Evolutionary conservation across 2,329 filamentous ascomycete species (phyloP).

Genomic region (Colletotrichum aenigma): DNA sequence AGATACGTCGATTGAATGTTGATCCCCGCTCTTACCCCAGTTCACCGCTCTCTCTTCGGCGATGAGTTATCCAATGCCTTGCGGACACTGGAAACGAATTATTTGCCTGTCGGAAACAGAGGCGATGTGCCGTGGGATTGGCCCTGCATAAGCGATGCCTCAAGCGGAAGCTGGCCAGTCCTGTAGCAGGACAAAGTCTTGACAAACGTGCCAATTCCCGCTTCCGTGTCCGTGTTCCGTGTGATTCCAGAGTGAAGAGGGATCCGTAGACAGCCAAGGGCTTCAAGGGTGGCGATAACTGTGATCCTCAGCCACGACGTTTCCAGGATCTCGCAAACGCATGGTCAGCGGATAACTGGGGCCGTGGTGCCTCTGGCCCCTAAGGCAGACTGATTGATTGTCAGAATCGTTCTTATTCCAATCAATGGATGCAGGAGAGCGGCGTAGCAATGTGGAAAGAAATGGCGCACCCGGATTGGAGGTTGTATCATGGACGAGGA

Average conservation of each 20-base stretch:
- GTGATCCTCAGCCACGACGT: neutral
- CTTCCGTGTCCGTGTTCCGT: neutral
- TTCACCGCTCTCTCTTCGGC: slow-evolving; percentile 6
- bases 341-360: neutral
- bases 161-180: neutral
- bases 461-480: neutral
- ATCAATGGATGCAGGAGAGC: neutral
- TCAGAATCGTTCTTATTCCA: neutral
- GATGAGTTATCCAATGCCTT: neutral
- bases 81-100: neutral
- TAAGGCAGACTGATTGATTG: neutral
- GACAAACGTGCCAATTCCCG: neutral
- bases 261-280: neutral
- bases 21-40: neutral
- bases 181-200: neutral
- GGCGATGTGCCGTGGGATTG: neutral
- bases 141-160: neutral
- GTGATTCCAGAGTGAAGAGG: neutral
- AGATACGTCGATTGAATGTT: neutral
- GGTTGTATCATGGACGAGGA: neutral
- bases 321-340: neutral
- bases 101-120: neutral
- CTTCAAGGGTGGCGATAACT: neutral
- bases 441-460: neutral
- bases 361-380: neutral